Conservation (phyloP, 2,329 filamentous ascomycete species). For the Monosporascus sp. region DNA sequence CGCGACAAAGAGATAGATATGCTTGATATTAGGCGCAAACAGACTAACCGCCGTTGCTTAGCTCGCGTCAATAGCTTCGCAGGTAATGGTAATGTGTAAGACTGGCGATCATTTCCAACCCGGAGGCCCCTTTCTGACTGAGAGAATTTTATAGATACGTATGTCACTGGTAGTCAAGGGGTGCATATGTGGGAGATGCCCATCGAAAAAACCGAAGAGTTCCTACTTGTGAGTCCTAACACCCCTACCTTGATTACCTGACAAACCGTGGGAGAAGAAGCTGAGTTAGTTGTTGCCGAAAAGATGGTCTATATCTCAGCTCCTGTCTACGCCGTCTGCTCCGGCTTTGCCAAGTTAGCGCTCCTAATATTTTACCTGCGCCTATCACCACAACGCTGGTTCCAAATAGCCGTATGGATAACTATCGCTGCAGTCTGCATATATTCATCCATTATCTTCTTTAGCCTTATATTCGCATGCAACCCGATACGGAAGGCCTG, state of each 20-base stretch:
- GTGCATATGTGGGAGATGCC: constrained; percentile 4
- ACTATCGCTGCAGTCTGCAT: constrained; percentile 11
- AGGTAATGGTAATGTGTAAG: neutral
- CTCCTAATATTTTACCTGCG: constrained; percentile 19
- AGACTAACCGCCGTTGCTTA: neutral
- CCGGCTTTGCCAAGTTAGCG: constrained; percentile 19
- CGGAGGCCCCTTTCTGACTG: neutral
- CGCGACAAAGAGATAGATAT: neutral
- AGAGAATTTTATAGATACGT: neutral
- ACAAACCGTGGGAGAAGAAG: neutral
- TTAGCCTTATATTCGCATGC: constrained; percentile 17
- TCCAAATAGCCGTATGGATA: constrained; percentile 9
- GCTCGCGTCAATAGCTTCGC: neutral
- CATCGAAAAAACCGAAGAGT: neutral
- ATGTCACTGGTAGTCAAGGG: neutral
- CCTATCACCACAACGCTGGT: constrained; percentile 15
- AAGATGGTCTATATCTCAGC: constrained; percentile 3
- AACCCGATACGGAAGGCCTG: constrained; percentile 15
- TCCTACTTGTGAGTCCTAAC: neutral
- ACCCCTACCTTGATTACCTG: neutral
- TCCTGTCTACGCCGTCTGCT: constrained; percentile 13
- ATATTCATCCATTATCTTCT: neutral
- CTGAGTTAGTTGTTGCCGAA: neutral
- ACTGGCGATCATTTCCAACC: neutral
- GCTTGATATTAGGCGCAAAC: neutral